Evolutionary conservation across 2,329 filamentous ascomycete genomes (phyloP).

Genomic region (Pyrenochaeta sp.): DNA sequence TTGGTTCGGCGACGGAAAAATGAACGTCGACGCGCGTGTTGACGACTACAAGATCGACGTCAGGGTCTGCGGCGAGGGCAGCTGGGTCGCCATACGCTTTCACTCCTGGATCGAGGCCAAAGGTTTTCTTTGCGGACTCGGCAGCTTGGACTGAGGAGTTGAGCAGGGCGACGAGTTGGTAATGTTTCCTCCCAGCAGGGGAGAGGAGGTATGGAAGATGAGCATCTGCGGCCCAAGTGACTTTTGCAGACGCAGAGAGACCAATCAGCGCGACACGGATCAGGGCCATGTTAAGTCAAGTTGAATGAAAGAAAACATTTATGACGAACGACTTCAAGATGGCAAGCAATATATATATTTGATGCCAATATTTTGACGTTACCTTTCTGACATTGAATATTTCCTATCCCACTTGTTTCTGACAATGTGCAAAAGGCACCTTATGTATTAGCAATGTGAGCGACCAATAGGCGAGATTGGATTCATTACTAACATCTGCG

Average conservation of each 20-base stretch:
- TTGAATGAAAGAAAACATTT: neutral
- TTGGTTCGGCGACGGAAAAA: slow-evolving; percentile 55
- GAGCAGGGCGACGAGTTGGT: slow-evolving; percentile 57
- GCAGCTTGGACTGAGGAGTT: slow-evolving; percentile 56
- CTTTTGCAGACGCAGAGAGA: slow-evolving; percentile 61
- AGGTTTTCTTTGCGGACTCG: slow-evolving; percentile 50
- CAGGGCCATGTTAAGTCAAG: slow-evolving; percentile 52
- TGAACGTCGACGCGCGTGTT: slow-evolving; percentile 65
- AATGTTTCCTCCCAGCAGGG: slow-evolving; percentile 43
- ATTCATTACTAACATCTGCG: too few relatives aligned
- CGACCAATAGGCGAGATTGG: neutral
- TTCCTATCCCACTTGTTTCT: neutral
- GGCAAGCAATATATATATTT: neutral
- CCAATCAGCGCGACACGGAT: slow-evolving; percentile 67
- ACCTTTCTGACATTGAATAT: too few relatives aligned
- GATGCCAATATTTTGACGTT: neutral
- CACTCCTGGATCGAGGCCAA: slow-evolving; percentile 47
- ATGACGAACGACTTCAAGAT: neutral
- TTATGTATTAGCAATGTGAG: neutral
- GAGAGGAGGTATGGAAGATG: slow-evolving; percentile 69
- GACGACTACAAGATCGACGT: slow-evolving; percentile 57
- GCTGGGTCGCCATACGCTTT: slow-evolving; percentile 56
- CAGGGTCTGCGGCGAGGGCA: slow-evolving; percentile 51
- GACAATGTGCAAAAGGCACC: neutral
- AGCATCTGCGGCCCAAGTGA: slow-evolving; percentile 63